These are phyloP conservation scores for Suhomyces pyralidae DNA, from an alignment of 805 yeast genomes.

Conservation along the genomic window DNA sequence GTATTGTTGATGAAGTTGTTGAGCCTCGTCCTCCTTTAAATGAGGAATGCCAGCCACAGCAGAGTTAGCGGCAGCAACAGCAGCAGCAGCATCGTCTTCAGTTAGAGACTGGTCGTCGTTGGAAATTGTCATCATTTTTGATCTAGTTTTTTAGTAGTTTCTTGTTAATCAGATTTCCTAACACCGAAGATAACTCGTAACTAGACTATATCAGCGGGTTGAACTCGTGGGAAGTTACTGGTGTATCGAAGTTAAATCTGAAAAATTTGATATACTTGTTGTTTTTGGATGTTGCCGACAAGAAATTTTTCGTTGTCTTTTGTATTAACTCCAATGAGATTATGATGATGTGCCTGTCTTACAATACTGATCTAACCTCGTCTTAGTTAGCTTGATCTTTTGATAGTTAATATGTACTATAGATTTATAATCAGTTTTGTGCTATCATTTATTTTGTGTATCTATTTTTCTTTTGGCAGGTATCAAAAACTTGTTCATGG, in stretches of 20 bases:
- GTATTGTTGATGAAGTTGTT: constrained; percentile 9
- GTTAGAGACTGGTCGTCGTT: constrained; percentile 9
- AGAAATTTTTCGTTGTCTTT: not conserved
- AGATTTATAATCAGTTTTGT: constrained; percentile 8
- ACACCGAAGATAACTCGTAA: not conserved
- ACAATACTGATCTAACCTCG: not conserved
- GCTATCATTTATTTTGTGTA: constrained; percentile 11
- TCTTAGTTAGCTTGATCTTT: not conserved
- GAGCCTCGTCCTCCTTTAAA: constrained; percentile 10
- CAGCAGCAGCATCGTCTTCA: constrained; percentile 12
- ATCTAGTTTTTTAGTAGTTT: not conserved
- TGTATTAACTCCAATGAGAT: not conserved
- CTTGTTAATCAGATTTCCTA: not conserved
- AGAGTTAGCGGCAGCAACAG: constrained; percentile 11
- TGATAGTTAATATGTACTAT: not conserved
- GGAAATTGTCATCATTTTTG: constrained; percentile 9
- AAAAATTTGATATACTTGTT: not conserved
- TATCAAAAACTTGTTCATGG: constrained; percentile 1
- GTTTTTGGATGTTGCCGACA: not conserved
- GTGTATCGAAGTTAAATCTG: not conserved
- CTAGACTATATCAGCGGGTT: not conserved
- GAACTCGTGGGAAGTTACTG: not conserved
- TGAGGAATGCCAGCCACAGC: constrained; percentile 7
- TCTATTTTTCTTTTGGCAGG: constrained; percentile 6
- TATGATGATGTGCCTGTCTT: not conserved